Percentiles rank a stretch among this genome's conserved stretches.
These are phyloP conservation scores for Helianthus annuus DNA, from an alignment of 129 eudicot genomes.

Conservation along the genomic window DNA sequence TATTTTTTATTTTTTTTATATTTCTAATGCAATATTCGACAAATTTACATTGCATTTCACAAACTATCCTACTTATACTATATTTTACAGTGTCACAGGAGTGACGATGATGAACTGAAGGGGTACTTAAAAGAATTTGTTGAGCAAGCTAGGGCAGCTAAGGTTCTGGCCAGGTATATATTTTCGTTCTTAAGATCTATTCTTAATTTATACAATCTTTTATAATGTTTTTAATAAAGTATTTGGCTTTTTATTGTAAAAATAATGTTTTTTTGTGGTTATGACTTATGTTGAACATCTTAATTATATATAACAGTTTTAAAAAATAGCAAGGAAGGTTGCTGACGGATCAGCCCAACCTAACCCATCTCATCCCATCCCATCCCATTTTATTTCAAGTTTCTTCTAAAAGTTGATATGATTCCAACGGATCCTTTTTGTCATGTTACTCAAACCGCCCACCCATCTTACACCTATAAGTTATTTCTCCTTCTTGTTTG, in stretches of 20 bases:
- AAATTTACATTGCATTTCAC: neutral
- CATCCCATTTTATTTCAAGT: neutral
- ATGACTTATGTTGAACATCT: neutral
- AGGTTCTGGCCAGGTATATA: constrained; percentile 15
- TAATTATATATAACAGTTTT: neutral
- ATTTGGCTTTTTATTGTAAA: neutral
- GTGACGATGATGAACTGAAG: neutral
- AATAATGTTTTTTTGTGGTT: neutral
- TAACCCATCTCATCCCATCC: neutral
- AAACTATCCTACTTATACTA: neutral
- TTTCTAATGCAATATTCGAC: neutral
- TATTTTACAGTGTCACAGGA: neutral
- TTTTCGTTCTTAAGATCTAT: neutral
- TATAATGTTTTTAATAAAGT: neutral
- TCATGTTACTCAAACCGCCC: neutral
- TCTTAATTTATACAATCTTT: neutral
- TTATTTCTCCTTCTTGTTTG: constrained; percentile 3
- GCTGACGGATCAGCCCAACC: neutral
- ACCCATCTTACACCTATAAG: neutral
- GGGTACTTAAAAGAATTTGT: neutral
- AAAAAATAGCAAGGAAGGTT: neutral
- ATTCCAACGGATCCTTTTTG: neutral
- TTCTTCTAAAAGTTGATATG: neutral
- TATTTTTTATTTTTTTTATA: neutral
- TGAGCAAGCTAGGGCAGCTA: constrained; percentile 14